Base-by-base conservation (phyloP, 805 yeast species). In the Pichia occidentalis region DNA sequence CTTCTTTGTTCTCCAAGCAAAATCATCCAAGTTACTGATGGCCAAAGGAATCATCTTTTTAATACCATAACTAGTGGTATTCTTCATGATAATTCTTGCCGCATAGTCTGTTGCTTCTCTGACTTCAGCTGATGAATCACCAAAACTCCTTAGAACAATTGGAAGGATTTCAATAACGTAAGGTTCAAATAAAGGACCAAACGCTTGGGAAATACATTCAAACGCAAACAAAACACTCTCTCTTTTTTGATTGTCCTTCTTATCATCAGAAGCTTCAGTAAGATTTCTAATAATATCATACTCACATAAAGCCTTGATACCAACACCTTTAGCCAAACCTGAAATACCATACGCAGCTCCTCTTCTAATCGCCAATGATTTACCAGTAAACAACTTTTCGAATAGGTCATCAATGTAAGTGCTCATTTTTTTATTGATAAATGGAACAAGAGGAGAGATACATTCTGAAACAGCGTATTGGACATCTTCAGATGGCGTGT, bases 281-380 rank as follows among this genome's bases (percentile, higher is more conserved):
- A 92, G 63, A 30, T 71, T 72, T 39, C 95, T 71, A 40, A 86
- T 77, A 29, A 92, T 70, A 51, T 85, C 95, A 53, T 74, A 77
- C 34, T 81, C 80, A 9, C 85, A 71, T 36, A 92, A 63, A 0
- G 94, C 71, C 42, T 76, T 70, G 37, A 92, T 76, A 48, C 98
- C 98, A 17, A 77, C 72, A 42, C 99, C 98, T 53, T 85, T 81
- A 3, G 84, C 90, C 31, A 92, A 61, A 46, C 99, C 99, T 17
- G 97, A 84, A 50, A 92, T 72, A 59, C 97, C 98, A 63, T 85
- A 87, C 1, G 97, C 97, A 2, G 96, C 90, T 53, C 97, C 99
- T 47, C 90, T 73, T 55, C 95, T 72, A n/a, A 68, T 65, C 1
- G 73, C 71, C 26, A 65, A 52, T 2, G 62, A 48, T 23, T 64